Evolutionary conservation across 1,284 basidiomycete species (phyloP).

Genomic region (Ceratobasidium sp.): DNA sequence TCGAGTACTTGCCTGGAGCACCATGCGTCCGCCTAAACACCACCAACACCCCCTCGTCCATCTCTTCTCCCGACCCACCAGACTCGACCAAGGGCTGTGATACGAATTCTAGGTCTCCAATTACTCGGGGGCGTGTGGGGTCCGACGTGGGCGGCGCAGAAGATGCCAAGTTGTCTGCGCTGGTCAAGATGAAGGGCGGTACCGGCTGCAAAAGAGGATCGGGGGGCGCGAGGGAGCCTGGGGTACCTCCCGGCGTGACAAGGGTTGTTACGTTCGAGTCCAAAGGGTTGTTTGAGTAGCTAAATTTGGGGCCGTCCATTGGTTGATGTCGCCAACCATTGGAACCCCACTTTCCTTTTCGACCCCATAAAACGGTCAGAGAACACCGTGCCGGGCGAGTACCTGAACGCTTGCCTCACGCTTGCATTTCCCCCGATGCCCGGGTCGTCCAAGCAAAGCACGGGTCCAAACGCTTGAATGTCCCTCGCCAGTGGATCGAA

Average conservation of each 20-base stretch:
- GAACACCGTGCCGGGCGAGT: neutral
- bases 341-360: neutral
- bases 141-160: no score
- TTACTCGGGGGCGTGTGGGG: neutral
- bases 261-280: neutral
- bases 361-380: constrained; percentile 23
- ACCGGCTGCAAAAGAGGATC: neutral
- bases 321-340: neutral
- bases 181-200: neutral
- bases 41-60: neutral
- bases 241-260: neutral
- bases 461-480: constrained; percentile 24
- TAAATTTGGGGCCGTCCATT: no score
- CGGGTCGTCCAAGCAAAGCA: constrained; percentile 1
- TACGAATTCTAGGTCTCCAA: neutral
- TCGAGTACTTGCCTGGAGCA: neutral
- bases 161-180: neutral
- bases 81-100: no score
- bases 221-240: neutral
- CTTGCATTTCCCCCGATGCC: neutral
- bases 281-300: neutral
- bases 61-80: neutral
- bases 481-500: constrained; percentile 18
- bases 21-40: neutral
- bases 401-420: constrained; percentile 22